These are phyloP conservation scores for Trichoderma erinaceum DNA, from an alignment of 495 filamentous ascomycete species.

Conservation along the genomic window DNA sequence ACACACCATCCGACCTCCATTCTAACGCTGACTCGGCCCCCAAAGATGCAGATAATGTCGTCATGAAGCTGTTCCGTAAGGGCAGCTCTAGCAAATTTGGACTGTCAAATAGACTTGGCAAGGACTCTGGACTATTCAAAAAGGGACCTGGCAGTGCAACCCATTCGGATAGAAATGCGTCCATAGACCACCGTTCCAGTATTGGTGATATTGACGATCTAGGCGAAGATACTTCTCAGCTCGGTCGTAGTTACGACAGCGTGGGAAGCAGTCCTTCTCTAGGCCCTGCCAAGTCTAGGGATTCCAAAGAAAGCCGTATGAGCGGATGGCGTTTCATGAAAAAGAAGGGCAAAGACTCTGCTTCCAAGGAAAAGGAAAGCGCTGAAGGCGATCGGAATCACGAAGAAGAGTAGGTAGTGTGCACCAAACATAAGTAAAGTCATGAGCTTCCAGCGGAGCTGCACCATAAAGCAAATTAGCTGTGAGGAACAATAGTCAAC, in stretches of 20 bases:
- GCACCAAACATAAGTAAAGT: background rate
- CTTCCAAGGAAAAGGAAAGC: slow-evolving; percentile 39
- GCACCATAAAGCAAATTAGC: background rate
- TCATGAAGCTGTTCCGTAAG: slow-evolving; percentile 72
- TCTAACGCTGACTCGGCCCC: slow-evolving; percentile 38
- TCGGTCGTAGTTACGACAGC: slow-evolving; percentile 41
- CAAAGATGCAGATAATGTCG: slow-evolving; percentile 42
- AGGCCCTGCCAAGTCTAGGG: slow-evolving; percentile 28
- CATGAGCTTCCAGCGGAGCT: background rate
- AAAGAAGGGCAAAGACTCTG: slow-evolving; percentile 30
- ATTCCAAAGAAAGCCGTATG: slow-evolving; percentile 30
- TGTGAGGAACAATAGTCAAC: background rate
- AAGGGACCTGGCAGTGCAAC: slow-evolving; percentile 48
- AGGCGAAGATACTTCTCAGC: slow-evolving; percentile 28
- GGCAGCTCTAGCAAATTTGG: slow-evolving; percentile 76
- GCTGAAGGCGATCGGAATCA: slow-evolving; percentile 37
- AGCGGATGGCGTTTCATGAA: slow-evolving; percentile 45
- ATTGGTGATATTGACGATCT: slow-evolving; percentile 44
- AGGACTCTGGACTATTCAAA: slow-evolving; percentile 57
- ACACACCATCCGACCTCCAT: slow-evolving; percentile 52
- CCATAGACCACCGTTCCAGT: slow-evolving; percentile 36
- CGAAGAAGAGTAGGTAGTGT: background rate
- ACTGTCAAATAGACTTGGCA: slow-evolving; percentile 56
- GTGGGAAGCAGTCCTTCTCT: slow-evolving; percentile 35
- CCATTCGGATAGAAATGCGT: slow-evolving; percentile 38